phyloP scores from a whole-genome alignment of 2,329 filamentous ascomycete genomes.

The Nakataea oryzae region DNA sequence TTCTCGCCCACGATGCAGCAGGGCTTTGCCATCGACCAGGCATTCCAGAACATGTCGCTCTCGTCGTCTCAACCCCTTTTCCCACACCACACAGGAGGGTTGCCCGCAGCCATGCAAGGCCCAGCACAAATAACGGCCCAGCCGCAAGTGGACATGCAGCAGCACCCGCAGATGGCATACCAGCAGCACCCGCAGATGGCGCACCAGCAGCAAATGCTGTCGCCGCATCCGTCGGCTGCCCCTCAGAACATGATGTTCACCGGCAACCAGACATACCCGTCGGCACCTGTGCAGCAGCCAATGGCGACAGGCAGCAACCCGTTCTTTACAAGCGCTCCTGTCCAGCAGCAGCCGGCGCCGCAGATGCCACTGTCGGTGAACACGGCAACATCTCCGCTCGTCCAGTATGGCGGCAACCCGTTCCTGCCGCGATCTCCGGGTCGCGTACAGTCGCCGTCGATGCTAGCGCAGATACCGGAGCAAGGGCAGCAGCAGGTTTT shows the following conservation, averaged over 20 bases:
- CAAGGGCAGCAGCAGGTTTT: slow-evolving; percentile 31
- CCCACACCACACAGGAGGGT: slow-evolving; percentile 59
- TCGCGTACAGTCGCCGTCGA: slow-evolving; percentile 34
- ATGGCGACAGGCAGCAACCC: slow-evolving; percentile 38
- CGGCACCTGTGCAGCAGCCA: slow-evolving; percentile 21
- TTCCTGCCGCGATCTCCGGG: slow-evolving; percentile 36
- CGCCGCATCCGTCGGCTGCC: slow-evolving; percentile 29
- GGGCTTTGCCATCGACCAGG: slow-evolving; percentile 44
- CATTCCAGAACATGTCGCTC: slow-evolving; percentile 68
- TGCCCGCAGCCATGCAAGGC: slow-evolving; percentile 23
- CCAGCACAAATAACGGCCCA: slow-evolving; percentile 22
- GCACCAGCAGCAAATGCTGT: slow-evolving; percentile 32
- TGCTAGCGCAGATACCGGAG: slow-evolving; percentile 41
- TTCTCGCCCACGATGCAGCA: slow-evolving; percentile 46
- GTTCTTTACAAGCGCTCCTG: slow-evolving; percentile 25
- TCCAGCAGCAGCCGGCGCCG: slow-evolving; percentile 16
- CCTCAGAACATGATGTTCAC: slow-evolving; percentile 29
- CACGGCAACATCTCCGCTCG: slow-evolving; percentile 18
- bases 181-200: slow-evolving; percentile 15
- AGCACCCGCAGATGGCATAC: slow-evolving; percentile 19
- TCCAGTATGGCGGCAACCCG: slow-evolving; percentile 31
- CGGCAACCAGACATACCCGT: slow-evolving; percentile 31
- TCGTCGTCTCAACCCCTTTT: slow-evolving; percentile 51
- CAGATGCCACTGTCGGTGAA: slow-evolving; percentile 27
- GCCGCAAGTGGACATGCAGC: slow-evolving; percentile 21